Evolutionary conservation across 2,329 filamentous ascomycete genomes (phyloP).

Genomic region (Monilinia polystroma): DNA sequence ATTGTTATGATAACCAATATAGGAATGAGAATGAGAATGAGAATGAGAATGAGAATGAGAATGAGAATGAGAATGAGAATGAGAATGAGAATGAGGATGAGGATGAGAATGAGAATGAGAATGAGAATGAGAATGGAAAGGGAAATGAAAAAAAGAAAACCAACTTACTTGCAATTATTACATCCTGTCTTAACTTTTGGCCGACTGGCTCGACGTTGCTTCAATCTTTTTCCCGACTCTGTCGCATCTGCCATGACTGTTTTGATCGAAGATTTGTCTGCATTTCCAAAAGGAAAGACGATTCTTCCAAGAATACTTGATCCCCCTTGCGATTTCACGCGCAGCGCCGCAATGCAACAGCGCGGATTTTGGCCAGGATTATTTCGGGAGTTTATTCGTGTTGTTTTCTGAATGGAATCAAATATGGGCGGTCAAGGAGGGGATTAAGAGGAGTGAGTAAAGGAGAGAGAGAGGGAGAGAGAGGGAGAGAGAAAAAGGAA

Average conservation of each 20-base stretch:
- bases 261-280: slow-evolving; percentile 8
- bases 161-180: slow-evolving; percentile 64
- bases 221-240: slow-evolving; percentile 1
- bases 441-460: not conserved
- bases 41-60: not conserved
- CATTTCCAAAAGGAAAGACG: slow-evolving; percentile 7
- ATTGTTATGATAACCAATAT: not conserved
- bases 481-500: no score
- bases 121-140: slow-evolving; percentile 23
- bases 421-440: not conserved
- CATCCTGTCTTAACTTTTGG: slow-evolving; percentile 65
- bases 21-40: no score
- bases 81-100: no score
- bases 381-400: not conserved
- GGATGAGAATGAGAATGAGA: not conserved
- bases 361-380: slow-evolving; percentile 2
- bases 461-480: no score
- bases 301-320: not conserved
- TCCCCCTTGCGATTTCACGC: slow-evolving; percentile 1
- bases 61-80: slow-evolving; percentile 24
- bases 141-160: not conserved
- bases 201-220: slow-evolving; percentile 35
- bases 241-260: slow-evolving; percentile 22
- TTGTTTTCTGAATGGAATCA: not conserved
- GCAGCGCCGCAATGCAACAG: slow-evolving; percentile 10